Base-by-base conservation (phyloP, 768 basidiomycete genomes). In the Psilocybe azurescens region DNA sequence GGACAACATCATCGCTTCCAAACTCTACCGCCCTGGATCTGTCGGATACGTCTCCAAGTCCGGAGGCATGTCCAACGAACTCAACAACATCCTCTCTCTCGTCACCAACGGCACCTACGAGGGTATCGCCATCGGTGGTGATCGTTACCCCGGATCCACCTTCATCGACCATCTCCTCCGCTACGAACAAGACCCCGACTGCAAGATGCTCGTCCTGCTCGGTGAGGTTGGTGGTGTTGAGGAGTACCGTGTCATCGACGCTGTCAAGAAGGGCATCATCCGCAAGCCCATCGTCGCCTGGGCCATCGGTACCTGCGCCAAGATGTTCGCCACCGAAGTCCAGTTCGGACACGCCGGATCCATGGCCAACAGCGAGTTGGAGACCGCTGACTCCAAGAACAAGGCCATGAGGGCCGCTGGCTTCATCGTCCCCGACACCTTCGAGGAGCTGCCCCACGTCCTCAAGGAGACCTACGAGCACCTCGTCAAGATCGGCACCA, bases 1-100 rank as follows among this genome's bases (percentile, higher is more conserved):
- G 96, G 97, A 99, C 84, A 99, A 99, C 84, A 96, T 99, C 81
- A 97, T 98, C 73, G 82, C 96, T 6, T 97, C 95, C 65, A 99
- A 98, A 84, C 91, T 99, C 65, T 99, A 98, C 87, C 95, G 96
- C 71, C 82, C 95, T 29, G 97, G 97, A 59, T 95, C 95, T 11
- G 93, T 99, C 70, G 97, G 96, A 72, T 99, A 99, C 78, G 97
- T 99, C 74, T 97, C 95, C 77, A 99, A 99, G 82, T 98, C 96
- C 7, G 97, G 97, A 69, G 97, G 97, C 77, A 99, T 99, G 97
- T 99, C 97, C 71, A 99, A 99, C 83, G 97, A 99, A 79, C 83
- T 99, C 72, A 99, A 99, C 91, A 99, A 98, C 84, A 99, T 99
- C 76, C 89, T 99, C 65, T 95, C 95, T 20, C 86, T 97, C 75